Conservation (phyloP, 1,284 basidiomycete genomes). For the Irpex rosettiformis region DNA sequence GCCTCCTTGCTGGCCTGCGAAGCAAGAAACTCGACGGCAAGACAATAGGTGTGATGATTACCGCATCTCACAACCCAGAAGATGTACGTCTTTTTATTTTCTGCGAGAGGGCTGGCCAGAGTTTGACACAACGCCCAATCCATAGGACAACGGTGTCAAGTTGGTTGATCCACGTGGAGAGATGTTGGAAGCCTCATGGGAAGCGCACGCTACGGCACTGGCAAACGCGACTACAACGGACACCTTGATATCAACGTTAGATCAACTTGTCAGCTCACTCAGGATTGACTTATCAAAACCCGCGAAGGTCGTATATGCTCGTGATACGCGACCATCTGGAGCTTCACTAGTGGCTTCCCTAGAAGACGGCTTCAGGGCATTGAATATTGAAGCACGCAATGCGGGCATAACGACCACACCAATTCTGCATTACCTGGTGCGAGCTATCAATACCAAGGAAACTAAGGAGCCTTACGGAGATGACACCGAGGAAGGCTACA, state of each 20-base stretch:
- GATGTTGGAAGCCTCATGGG: conserved; percentile 98
- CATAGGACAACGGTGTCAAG: conserved; percentile 97
- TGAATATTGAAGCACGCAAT: conserved; percentile 62
- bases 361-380: conserved; percentile 77
- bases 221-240: conserved; percentile 81
- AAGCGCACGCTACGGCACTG: conserved; percentile 83
- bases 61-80: conserved; percentile 98
- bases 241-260: conserved; percentile 69
- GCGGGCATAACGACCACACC: conserved; percentile 92
- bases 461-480: conserved; percentile 78
- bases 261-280: conserved; percentile 58
- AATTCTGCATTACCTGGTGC: conserved; percentile 93
- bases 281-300: conserved; percentile 82
- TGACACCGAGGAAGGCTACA: conserved; percentile 86
- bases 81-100: conserved; percentile 45
- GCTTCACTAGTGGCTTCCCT: conserved; percentile 80
- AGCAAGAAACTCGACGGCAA: conserved; percentile 90
- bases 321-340: conserved; percentile 93
- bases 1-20: conserved; percentile 85
- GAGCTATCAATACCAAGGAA: conserved; percentile 83
- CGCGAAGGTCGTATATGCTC: conserved; percentile 84
- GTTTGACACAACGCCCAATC: neutral
- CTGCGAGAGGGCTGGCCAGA: neutral
- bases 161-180: conserved; percentile 98
- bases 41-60: conserved; percentile 97